A percentile compares a stretch with the other conserved stretches of the same genome.
Evolutionary conservation across 2,329 filamentous ascomycete genomes (phyloP).

Genomic region (Colletotrichum liaoningense): DNA sequence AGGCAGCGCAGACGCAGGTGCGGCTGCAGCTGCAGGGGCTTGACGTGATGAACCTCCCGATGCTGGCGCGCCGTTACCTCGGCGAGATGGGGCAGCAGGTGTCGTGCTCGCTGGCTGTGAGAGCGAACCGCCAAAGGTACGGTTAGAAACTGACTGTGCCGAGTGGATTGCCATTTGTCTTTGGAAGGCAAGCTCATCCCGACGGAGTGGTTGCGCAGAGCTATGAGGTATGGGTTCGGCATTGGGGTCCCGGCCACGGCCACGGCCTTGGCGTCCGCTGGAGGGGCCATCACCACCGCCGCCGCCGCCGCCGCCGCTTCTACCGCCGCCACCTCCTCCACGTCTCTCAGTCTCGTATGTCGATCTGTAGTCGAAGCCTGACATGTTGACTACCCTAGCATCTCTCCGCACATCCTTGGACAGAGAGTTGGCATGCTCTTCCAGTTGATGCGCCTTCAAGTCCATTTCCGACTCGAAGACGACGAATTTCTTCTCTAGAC

Average conservation of each 20-base stretch:
- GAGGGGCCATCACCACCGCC: slow-evolving; percentile 51
- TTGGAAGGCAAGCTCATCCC: slow-evolving; percentile 93
- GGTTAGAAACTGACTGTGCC: slow-evolving; percentile 81
- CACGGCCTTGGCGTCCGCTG: slow-evolving; percentile 49
- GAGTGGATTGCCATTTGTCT: slow-evolving; percentile 92
- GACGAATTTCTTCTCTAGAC: slow-evolving; percentile 96
- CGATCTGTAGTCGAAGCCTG: slow-evolving; percentile 82
- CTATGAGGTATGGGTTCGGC: slow-evolving; percentile 81
- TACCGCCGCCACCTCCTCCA: slow-evolving; percentile 58
- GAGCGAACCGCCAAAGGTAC: slow-evolving; percentile 88
- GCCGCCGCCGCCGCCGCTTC: slow-evolving; percentile 53
- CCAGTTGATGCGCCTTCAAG: slow-evolving; percentile 90
- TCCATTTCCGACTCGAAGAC: slow-evolving; percentile 97
- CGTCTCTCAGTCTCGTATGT: slow-evolving; percentile 75
- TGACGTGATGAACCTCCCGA: slow-evolving; percentile 12
- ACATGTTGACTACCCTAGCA: slow-evolving; percentile 86
- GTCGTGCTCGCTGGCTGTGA: slow-evolving; percentile 61
- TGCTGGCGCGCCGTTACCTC: slow-evolving; percentile 22
- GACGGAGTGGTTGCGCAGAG: slow-evolving; percentile 81
- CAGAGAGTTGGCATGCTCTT: slow-evolving; percentile 81
- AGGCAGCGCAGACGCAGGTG: slow-evolving; percentile 35
- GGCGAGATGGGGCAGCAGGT: slow-evolving; percentile 41
- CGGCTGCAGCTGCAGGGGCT: slow-evolving; percentile 37
- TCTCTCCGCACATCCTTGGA: slow-evolving; percentile 88
- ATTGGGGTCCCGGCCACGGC: slow-evolving; percentile 87